Evolutionary conservation across 176 grass and related monocot genomes (phyloP).

Genomic region (Oryza glaberrima): DNA sequence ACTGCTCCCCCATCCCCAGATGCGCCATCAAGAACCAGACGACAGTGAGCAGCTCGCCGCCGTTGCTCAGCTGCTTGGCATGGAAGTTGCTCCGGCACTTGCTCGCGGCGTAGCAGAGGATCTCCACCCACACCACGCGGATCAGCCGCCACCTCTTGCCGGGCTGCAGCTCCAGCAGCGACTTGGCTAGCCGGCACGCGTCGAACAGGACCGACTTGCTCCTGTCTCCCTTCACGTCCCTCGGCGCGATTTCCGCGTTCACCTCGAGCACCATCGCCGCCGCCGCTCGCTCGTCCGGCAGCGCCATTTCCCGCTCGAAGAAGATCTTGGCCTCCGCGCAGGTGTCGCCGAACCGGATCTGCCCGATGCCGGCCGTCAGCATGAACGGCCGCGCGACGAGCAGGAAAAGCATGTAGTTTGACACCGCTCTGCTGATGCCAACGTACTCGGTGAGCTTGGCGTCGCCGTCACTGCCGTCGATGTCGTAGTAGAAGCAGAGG

Average conservation of each 20-base stretch:
- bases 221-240: conserved; percentile 54
- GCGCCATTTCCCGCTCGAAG: conserved; percentile 21
- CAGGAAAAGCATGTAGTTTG: conserved; percentile 61
- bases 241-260: conserved; percentile 53
- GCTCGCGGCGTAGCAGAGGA: conserved; percentile 65
- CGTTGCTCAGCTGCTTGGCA: conserved; percentile 66
- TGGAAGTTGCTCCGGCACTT: conserved; percentile 67
- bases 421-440: conserved; percentile 29
- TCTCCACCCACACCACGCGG: conserved; percentile 65
- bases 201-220: conserved; percentile 69
- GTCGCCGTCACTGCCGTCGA: background rate
- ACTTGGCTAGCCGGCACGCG: conserved; percentile 46
- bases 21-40: conserved; percentile 68
- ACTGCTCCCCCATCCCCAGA: conserved; percentile 49
- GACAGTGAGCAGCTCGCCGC: conserved; percentile 68
- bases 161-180: conserved; percentile 40
- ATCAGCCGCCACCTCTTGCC: conserved; percentile 57
- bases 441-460: conserved; percentile 14
- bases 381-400: conserved; percentile 47
- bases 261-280: conserved; percentile 45
- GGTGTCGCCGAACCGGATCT: conserved; percentile 60
- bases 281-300: background rate
- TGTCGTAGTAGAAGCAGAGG: conserved; percentile 41
- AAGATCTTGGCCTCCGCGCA: conserved; percentile 59
- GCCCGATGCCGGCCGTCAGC: conserved; percentile 57